Evolutionary conservation across 192 early-diverging fungal genomes (phyloP).

Genomic region (Lunasporangiospora selenospora): DNA sequence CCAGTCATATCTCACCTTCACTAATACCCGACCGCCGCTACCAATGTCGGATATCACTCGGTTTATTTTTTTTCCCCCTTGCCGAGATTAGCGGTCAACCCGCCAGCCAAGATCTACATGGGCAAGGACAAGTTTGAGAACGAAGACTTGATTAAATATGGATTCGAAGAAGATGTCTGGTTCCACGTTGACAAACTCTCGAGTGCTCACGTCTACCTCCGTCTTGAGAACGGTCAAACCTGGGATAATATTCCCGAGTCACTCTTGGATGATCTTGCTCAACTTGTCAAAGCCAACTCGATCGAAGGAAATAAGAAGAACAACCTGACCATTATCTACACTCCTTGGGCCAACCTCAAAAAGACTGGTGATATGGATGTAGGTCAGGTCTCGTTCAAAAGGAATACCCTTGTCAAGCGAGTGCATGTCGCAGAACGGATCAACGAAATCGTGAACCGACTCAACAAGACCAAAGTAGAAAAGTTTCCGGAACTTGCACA

Average conservation of each 20-base stretch:
- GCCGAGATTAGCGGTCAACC: conserved; percentile 59
- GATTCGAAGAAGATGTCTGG: conserved; percentile 95
- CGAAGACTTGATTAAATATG: conserved; percentile 95
- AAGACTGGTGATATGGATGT: conserved; percentile 95
- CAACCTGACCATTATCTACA: conserved; percentile 93
- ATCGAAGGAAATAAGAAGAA: conserved; percentile 97
- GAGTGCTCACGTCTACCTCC: conserved; percentile 96
- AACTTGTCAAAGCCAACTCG: conserved; percentile 96
- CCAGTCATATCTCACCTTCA: not conserved
- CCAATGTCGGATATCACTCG: not conserved
- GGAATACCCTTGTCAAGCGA: conserved; percentile 72
- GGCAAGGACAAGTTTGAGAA: conserved; percentile 99
- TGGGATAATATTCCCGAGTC: conserved; percentile 84
- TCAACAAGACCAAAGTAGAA: conserved; percentile 93
- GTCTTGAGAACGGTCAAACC: conserved; percentile 67
- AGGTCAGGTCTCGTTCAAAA: conserved; percentile 95
- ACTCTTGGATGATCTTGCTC: conserved; percentile 86
- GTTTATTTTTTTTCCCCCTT: not conserved
- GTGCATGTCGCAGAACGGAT: conserved; percentile 75
- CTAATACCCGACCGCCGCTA: not conserved
- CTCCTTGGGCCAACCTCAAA: conserved; percentile 88
- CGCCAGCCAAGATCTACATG: conserved; percentile 90
- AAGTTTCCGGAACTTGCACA: conserved; percentile 77
- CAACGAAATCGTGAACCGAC: conserved; percentile 89
- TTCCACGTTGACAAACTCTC: conserved; percentile 99